Conservation (phyloP, 768 basidiomycete species). For the Tylopilus cervinicoccineus region DNA sequence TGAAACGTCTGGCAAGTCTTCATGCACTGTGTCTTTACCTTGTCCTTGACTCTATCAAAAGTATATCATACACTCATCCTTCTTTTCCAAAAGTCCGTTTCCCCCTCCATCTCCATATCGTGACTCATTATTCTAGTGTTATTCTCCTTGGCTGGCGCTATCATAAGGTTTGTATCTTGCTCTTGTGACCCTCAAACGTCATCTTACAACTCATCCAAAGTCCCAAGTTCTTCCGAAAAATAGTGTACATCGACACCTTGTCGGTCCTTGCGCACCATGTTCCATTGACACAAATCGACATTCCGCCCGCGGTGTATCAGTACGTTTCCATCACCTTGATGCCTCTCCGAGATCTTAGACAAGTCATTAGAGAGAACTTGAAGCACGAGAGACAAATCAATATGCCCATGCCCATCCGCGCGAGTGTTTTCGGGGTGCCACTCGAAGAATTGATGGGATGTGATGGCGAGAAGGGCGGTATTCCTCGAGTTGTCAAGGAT, state of each 20-base stretch:
- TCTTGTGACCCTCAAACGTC: neutral
- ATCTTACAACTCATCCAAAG: conserved; percentile 35
- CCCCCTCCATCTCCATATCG: neutral
- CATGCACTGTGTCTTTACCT: neutral
- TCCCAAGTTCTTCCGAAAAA: conserved; percentile 88
- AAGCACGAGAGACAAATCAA: conserved; percentile 68
- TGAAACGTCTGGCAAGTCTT: conserved; percentile 69
- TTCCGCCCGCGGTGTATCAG: conserved; percentile 81
- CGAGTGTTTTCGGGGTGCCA: conserved; percentile 74
- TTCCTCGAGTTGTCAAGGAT: conserved; percentile 80
- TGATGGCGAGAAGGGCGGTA: conserved; percentile 74
- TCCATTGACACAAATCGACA: conserved; percentile 84
- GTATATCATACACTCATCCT: conserved; percentile 86
- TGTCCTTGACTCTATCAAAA: conserved; percentile 36
- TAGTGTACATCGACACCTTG: conserved; percentile 70
- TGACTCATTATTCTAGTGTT: conserved; percentile 53
- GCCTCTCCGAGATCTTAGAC: neutral
- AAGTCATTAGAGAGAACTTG: conserved; percentile 61
- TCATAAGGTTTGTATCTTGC: conserved; percentile 60
- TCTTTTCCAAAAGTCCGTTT: conserved; percentile 77
- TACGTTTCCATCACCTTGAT: conserved; percentile 36
- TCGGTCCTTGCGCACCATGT: conserved; percentile 74
- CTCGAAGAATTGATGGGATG: conserved; percentile 82
- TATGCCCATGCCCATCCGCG: conserved; percentile 57
- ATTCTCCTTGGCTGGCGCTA: conserved; percentile 82